phyloP scores from a whole-genome alignment of 2,329 filamentous ascomycete species.

The Teratosphaeria pseudoeucalypti region DNA sequence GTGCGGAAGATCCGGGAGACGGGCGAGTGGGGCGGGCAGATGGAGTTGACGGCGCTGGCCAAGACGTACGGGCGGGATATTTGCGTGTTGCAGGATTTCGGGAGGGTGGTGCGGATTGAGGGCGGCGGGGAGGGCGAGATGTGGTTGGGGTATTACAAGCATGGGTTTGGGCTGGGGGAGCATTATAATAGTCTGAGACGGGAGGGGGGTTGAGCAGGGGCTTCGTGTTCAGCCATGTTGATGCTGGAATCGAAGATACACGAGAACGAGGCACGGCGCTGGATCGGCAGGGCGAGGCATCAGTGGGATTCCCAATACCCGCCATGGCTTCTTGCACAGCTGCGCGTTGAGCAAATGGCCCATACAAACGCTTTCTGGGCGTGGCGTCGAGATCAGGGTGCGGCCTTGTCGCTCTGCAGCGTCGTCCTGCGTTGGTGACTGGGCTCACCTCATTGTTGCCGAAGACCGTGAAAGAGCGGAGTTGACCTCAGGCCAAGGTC shows the following conservation, averaged over 20 bases:
- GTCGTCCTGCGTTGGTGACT: too few relatives aligned
- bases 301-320: too few relatives aligned
- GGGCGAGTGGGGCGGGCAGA: conserved; percentile 90
- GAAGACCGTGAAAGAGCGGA: too few relatives aligned
- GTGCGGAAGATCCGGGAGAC: conserved; percentile 69
- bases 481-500: too few relatives aligned
- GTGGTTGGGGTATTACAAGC: conserved; percentile 91
- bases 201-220: background rate
- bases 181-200: conserved; percentile 82
- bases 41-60: conserved; percentile 79
- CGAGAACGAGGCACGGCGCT: background rate
- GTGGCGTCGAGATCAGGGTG: too few relatives aligned
- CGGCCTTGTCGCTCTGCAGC: too few relatives aligned
- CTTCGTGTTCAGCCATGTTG: background rate
- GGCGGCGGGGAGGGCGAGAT: conserved; percentile 47
- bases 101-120: conserved; percentile 65
- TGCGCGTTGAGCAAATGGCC: too few relatives aligned
- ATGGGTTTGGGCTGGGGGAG: conserved; percentile 88
- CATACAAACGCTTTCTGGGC: too few relatives aligned
- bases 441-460: too few relatives aligned
- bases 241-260: background rate
- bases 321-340: too few relatives aligned
- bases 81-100: conserved; percentile 72
- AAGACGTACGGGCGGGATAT: conserved; percentile 71
- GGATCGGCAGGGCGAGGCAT: too few relatives aligned